Evolutionary conservation across 1,284 basidiomycete genomes (phyloP).

Genomic region (Ceratobasidium sp.): DNA sequence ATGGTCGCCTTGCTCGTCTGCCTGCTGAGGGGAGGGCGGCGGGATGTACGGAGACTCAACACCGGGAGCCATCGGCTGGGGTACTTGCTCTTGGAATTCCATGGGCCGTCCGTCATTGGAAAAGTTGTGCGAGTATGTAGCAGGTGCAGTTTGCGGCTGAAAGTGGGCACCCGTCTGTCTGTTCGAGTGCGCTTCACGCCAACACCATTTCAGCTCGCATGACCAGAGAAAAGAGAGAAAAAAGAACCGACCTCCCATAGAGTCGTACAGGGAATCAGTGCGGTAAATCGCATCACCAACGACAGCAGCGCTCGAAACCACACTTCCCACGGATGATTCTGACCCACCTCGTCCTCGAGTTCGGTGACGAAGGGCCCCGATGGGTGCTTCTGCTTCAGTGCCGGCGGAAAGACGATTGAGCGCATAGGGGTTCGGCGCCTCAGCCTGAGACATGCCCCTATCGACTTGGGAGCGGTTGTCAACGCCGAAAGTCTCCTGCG

Average conservation of each 20-base stretch:
- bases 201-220: not conserved
- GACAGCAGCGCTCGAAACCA: constrained; percentile 29
- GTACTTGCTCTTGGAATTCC: not conserved
- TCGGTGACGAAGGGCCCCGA: not conserved
- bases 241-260: constrained; percentile 8
- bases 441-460: not conserved
- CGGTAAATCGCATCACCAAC: constrained; percentile 14
- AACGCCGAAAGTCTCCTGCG: not conserved
- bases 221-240: not conserved
- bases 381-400: not conserved
- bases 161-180: constrained; percentile 2
- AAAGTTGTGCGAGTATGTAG: constrained; percentile 3
- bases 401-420: not conserved
- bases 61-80: not conserved
- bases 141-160: constrained; percentile 17
- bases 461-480: not conserved
- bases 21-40: not conserved
- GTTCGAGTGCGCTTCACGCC: not conserved
- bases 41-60: constrained; percentile 18
- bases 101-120: not conserved
- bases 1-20: constrained; percentile 8
- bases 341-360: constrained; percentile 18
- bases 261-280: constrained; percentile 6
- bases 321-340: constrained; percentile 28
- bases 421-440: not conserved